A percentile compares a stretch with the other conserved stretches of the same genome.
These are phyloP conservation scores for Aureobasidium sp. DNA, from an alignment of 2,329 filamentous ascomycete genomes.

Conservation along the genomic window DNA sequence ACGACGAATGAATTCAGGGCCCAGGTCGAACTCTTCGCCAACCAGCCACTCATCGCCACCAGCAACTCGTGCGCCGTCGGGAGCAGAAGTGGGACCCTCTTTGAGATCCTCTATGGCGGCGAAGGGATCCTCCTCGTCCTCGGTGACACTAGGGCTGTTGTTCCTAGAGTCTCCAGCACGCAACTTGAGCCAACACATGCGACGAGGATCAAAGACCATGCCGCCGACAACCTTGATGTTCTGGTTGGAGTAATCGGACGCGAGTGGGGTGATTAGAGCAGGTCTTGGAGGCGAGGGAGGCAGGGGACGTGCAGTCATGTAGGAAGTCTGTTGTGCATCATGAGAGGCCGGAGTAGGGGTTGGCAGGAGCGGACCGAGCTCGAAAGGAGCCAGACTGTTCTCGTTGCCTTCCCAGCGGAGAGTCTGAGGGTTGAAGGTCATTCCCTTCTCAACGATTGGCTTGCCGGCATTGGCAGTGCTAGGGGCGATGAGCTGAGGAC, in stretches of 20 bases:
- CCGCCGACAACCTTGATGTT: conserved; percentile 92
- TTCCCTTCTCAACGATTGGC: conserved; percentile 65
- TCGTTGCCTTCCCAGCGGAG: conserved; percentile 97
- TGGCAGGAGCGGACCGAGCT: conserved; percentile 38
- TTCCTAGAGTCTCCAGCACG: conserved; percentile 21
- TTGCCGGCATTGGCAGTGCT: conserved; percentile 16
- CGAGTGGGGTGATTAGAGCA: conserved; percentile 83
- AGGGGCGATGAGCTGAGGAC: conserved; percentile 35
- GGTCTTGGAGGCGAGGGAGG: conserved; percentile 47
- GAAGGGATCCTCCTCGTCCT: conserved; percentile 86
- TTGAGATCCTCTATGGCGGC: conserved; percentile 90
- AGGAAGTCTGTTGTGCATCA: conserved; percentile 29
- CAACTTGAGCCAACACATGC: conserved; percentile 96
- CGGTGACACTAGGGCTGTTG: conserved; percentile 51
- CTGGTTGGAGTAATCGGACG: conserved; percentile 56
- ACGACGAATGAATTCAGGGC: conserved; percentile 82
- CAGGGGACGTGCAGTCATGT: conserved; percentile 21
- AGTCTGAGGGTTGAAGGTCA: conserved; percentile 86
- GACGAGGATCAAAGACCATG: conserved; percentile 95
- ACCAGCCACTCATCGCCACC: conserved; percentile 61
- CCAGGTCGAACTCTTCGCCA: conserved; percentile 89
- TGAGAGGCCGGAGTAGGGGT: conserved; percentile 32
- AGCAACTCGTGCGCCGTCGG: conserved; percentile 15
- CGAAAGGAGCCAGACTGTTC: conserved; percentile 72
- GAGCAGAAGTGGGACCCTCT: conserved; percentile 44